Evolutionary conservation across 1,139 yeast species (phyloP).

Genomic region (Kurtzmaniella quercitrusa): DNA sequence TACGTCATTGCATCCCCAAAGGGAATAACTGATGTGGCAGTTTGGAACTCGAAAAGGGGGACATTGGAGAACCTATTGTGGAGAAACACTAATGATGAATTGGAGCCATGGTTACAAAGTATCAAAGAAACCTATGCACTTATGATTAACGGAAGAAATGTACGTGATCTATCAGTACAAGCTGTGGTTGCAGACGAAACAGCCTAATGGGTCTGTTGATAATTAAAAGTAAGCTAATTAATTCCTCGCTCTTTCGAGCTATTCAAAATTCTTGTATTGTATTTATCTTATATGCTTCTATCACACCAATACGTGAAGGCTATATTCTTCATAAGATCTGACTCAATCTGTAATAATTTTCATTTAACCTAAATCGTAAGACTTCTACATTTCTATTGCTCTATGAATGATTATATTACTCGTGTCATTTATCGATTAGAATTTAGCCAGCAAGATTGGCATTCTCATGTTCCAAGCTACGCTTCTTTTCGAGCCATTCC

Average conservation of each 20-base stretch:
- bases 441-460: neutral
- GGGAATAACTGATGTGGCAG: slow-evolving; percentile 17
- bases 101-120: slow-evolving; percentile 25
- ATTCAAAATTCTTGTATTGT: too few relatives aligned
- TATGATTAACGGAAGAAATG: slow-evolving; percentile 29
- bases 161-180: slow-evolving; percentile 19
- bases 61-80: slow-evolving; percentile 23
- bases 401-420: too few relatives aligned
- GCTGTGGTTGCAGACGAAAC: slow-evolving; percentile 29
- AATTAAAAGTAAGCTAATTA: too few relatives aligned
- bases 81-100: slow-evolving; percentile 12
- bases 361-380: too few relatives aligned
- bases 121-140: slow-evolving; percentile 17
- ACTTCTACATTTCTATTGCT: too few relatives aligned
- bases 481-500: neutral
- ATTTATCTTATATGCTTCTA: too few relatives aligned
- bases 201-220: too few relatives aligned
- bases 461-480: neutral
- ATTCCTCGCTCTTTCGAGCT: too few relatives aligned
- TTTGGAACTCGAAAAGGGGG: slow-evolving; percentile 24
- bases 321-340: too few relatives aligned
- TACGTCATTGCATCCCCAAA: slow-evolving; percentile 15
- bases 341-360: too few relatives aligned
- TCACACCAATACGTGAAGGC: too few relatives aligned
- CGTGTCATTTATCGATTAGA: too few relatives aligned